Evolutionary conservation across 140 eudicot species (phyloP).

Genomic region (Stevia rebaudiana): DNA sequence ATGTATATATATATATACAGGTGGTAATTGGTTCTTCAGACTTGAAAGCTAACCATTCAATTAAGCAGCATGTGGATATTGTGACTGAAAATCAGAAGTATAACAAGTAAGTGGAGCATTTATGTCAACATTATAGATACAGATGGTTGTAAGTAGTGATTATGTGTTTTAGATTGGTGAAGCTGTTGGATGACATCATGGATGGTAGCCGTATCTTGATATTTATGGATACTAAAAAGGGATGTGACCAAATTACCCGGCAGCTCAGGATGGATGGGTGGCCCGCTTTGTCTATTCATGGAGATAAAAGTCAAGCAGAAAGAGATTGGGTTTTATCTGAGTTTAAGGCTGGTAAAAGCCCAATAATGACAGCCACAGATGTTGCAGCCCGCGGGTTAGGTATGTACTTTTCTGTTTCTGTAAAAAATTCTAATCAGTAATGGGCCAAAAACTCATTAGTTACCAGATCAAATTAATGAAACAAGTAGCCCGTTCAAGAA

Average conservation of each 20-base stretch:
- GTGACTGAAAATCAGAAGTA: constrained; percentile 83
- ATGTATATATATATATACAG: constrained; percentile 27
- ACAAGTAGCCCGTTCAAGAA: too few relatives aligned
- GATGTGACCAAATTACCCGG: constrained; percentile 89
- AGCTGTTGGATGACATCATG: constrained; percentile 95
- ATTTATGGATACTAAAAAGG: constrained; percentile 94
- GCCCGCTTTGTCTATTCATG: constrained; percentile 97
- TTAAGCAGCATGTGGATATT: constrained; percentile 86
- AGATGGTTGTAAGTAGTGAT: not conserved
- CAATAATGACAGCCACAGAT: constrained; percentile 94
- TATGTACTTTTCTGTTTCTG: constrained; percentile 27
- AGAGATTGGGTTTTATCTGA: constrained; percentile 99
- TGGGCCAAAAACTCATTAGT: not conserved
- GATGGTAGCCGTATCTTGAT: constrained; percentile 92
- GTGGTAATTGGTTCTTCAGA: constrained; percentile 89
- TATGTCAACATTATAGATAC: not conserved
- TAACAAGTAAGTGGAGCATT: constrained; percentile 48
- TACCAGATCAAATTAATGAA: not conserved
- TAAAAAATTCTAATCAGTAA: not conserved
- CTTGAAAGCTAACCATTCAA: constrained; percentile 93
- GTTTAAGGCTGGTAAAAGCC: constrained; percentile 89
- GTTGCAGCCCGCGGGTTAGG: constrained; percentile 99
- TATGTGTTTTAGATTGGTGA: constrained; percentile 52
- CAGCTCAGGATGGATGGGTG: constrained; percentile 95
- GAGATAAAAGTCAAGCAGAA: constrained; percentile 98